A percentile compares a stretch with the other conserved stretches of the same genome.
These are phyloP conservation scores for Cymbopogon flexuosus DNA, from an alignment of 202 grass and related monocot species.

Conservation along the genomic window DNA sequence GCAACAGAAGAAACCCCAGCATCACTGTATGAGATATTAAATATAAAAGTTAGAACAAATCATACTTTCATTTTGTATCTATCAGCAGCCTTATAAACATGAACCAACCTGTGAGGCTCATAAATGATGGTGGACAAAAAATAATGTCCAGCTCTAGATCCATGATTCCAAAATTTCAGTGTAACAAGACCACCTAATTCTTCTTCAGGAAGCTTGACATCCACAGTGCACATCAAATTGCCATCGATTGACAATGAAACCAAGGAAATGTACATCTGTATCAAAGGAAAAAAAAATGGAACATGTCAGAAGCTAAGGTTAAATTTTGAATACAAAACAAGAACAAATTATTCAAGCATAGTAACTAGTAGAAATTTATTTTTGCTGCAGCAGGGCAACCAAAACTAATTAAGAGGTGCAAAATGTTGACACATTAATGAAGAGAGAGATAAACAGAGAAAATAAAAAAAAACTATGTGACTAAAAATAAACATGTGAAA, in stretches of 20 bases:
- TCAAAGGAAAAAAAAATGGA: not conserved
- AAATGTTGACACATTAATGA: not conserved
- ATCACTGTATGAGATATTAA: constrained; percentile 56
- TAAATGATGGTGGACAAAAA: constrained; percentile 85
- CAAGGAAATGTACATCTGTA: constrained; percentile 70
- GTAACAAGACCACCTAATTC: constrained; percentile 79
- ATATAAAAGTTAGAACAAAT: constrained; percentile 14
- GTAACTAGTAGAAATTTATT: not conserved
- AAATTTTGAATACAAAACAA: constrained; percentile 28
- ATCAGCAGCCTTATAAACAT: constrained; percentile 20
- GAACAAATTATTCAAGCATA: no score
- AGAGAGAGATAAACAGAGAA: not conserved
- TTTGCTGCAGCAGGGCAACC: not conserved
- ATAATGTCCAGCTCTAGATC: constrained; percentile 49
- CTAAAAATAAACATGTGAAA: not conserved
- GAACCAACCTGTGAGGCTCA: constrained; percentile 81
- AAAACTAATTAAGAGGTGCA: not conserved
- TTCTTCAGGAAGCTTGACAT: constrained; percentile 85
- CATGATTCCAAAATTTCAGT: constrained; percentile 82
- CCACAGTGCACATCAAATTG: constrained; percentile 80
- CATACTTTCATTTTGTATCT: not conserved
- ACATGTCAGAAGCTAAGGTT: not conserved
- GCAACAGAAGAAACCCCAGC: constrained; percentile 63
- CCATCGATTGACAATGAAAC: constrained; percentile 67
- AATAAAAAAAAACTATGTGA: not conserved